Base-by-base conservation (phyloP, 1,284 basidiomycete species). In the Malassezia obtusa region DNA sequence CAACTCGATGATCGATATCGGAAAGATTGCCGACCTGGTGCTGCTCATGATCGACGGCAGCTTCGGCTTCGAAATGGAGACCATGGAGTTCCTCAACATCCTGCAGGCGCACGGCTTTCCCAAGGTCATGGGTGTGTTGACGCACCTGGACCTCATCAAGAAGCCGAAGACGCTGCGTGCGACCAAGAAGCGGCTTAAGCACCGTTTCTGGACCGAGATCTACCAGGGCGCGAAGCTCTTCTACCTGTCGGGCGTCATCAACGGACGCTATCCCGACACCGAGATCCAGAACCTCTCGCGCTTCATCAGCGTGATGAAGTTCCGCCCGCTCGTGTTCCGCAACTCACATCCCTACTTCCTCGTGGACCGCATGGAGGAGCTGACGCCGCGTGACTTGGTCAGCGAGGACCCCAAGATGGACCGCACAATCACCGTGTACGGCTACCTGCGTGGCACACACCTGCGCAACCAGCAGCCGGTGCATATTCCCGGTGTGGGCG, bases 61-160 rank as follows among this genome's bases (percentile, higher is more conserved):
- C 36, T 96, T 92, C 75, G 92, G 92, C 1, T 94, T 98, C 65
- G 92, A 99, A 77, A 98, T 98, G 94, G 94, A 98, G 84, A 92
- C 89, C 0, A 98, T 99, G 71, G 92, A 99, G 76, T 96, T 96
- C 61, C 83, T 99, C 57, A 98, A 96, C 65, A 84, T 96, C 59
- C 83, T 99, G 25, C 91, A 95, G 77, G 82, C 89, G 0, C 94
- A 99, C 70, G 94, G 94, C 32, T 92, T 98, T 75, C 94, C 94
- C 3, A 98, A 98, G 79, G 87, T 98, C 67, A 90, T 99, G 59
- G 92, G 92, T 56, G 78, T 99, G 49, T 83, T 99, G 38, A 87
- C 90, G 21, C 94, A 99, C 75, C 82, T 98, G 40, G 94, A 98
- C 76, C 83, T 99, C 58, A 88, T 99, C 70, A 95, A 95, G 79